phyloP scores from a whole-genome alignment of 768 basidiomycete species.

The Russula abietina region DNA sequence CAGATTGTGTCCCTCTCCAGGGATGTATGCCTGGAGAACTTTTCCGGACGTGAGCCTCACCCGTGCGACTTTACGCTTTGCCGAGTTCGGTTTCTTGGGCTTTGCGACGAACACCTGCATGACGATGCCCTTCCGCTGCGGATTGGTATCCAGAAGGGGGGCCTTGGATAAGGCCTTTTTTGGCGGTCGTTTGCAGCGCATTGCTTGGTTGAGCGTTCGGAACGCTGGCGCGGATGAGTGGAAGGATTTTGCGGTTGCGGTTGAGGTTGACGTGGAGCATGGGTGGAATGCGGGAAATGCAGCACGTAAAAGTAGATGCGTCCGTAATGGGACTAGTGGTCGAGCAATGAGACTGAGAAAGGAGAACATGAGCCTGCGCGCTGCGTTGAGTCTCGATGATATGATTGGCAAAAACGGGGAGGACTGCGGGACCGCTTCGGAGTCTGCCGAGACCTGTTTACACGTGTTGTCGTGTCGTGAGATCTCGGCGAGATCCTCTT shows the following conservation, averaged over 20 bases:
- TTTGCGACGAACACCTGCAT: constrained; percentile 71
- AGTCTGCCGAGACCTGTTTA: constrained; percentile 8
- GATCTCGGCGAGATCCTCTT: too few relatives aligned
- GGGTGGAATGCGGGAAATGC: constrained; percentile 19
- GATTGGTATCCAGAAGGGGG: constrained; percentile 72
- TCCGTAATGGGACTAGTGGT: constrained; percentile 8
- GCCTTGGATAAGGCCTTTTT: constrained; percentile 53
- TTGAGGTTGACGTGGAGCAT: constrained; percentile 26
- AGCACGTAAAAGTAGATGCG: constrained; percentile 3
- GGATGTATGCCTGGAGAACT: constrained; percentile 88
- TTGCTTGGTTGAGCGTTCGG: constrained; percentile 82
- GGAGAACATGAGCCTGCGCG: constrained; percentile 8
- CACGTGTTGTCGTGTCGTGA: not conserved
- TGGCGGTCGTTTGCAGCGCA: constrained; percentile 57
- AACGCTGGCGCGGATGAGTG: constrained; percentile 52
- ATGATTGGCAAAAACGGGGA: too few relatives aligned
- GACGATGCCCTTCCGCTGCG: constrained; percentile 91
- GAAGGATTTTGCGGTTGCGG: constrained; percentile 53
- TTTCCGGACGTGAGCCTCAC: constrained; percentile 89
- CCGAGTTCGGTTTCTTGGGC: constrained; percentile 98
- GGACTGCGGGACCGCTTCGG: not conserved
- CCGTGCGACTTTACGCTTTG: constrained; percentile 93
- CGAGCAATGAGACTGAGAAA: constrained; percentile 13
- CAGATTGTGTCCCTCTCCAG: constrained; percentile 95
- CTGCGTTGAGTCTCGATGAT: not conserved